A percentile compares a stretch with the other conserved stretches of the same genome.
Evolutionary conservation across 78 protist species (phyloP).

Genomic region (Goniomonas avonlea): DNA sequence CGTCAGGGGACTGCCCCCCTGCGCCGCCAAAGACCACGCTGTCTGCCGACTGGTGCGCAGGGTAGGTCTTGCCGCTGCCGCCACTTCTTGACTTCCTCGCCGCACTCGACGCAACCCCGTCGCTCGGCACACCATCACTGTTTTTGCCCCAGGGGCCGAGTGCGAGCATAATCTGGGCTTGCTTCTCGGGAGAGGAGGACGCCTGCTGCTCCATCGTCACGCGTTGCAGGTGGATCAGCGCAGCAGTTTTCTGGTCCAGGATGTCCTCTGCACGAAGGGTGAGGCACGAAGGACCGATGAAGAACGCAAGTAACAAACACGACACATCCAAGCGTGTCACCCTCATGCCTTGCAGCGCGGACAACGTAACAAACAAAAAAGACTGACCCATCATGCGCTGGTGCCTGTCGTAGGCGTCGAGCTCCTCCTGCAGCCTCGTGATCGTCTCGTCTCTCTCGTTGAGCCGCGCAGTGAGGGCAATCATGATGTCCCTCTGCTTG

Average conservation of each 20-base stretch:
- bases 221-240: background rate
- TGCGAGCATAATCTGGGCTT: background rate
- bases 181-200: too few species aligned
- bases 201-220: background rate
- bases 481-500: constrained; percentile 69
- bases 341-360: too few species aligned
- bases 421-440: constrained; percentile 41
- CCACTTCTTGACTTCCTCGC: background rate
- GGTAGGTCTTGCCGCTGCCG: background rate
- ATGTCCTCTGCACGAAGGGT: constrained; percentile 6
- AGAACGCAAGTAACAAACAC: too few species aligned
- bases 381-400: constrained; percentile 25
- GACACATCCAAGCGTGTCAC: too few species aligned
- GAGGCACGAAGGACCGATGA: too few species aligned
- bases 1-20: too few species aligned
- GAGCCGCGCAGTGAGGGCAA: constrained; percentile 44
- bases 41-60: background rate
- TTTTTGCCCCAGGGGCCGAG: too few species aligned
- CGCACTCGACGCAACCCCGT: too few species aligned
- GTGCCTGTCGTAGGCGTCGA: constrained; percentile 50
- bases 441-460: constrained; percentile 38
- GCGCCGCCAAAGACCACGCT: too few species aligned
- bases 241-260: constrained; percentile 21
- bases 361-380: too few species aligned
- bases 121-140: too few species aligned